A percentile compares a stretch with the other conserved stretches of the same genome.
These are phyloP conservation scores for Chondrus crispus DNA, from an alignment of 23 red algal genomes.

Conservation along the genomic window DNA sequence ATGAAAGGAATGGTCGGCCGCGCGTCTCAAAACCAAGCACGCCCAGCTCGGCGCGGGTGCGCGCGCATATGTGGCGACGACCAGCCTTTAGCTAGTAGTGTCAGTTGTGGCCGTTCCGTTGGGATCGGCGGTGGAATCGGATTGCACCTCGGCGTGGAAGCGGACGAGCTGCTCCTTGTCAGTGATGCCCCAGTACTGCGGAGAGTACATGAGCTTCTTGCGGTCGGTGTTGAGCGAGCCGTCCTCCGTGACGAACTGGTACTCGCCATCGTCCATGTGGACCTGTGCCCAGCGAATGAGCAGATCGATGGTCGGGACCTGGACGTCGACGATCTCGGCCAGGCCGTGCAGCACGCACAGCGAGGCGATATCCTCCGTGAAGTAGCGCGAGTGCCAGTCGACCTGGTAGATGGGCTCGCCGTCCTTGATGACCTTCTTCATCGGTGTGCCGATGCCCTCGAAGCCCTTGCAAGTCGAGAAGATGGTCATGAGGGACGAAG, in stretches of 20 bases:
- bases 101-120: no score
- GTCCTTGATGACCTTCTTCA: conserved; percentile 15
- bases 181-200: conserved; percentile 38
- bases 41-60: no score
- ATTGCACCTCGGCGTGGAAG: no score
- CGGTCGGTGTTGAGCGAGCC: background rate
- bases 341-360: conserved; percentile 43
- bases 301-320: conserved; percentile 23
- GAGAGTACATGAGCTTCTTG: conserved; percentile 23
- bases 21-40: no score
- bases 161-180: background rate
- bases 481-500: background rate
- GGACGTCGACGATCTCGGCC: background rate
- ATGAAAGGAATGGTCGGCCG: no score
- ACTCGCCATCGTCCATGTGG: background rate
- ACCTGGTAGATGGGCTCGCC: conserved; percentile 10
- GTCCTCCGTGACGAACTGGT: conserved; percentile 8
- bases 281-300: conserved; percentile 52
- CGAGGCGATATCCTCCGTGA: conserved; percentile 53
- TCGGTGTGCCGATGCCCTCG: conserved; percentile 32
- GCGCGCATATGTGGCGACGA: no score
- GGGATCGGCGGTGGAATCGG: no score
- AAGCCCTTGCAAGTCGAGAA: conserved; percentile 43
- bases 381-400: conserved; percentile 52
- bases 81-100: no score